A percentile compares a stretch with the other conserved stretches of the same genome.
Conservation (phyloP, 1,139 yeast genomes). For the Saccharomyces hybrid region DNA sequence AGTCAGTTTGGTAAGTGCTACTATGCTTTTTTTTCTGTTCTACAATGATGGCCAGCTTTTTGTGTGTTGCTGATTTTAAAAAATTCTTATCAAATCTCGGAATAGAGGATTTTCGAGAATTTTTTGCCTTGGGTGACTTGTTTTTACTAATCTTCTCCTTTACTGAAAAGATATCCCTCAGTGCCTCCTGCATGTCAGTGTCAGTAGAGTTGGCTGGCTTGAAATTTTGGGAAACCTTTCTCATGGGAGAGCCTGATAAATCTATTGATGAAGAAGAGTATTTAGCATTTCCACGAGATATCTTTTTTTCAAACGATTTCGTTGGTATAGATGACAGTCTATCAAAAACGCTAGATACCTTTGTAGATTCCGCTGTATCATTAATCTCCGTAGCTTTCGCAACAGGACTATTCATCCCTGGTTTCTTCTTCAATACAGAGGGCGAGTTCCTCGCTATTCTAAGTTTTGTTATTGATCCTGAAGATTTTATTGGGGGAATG, state of each 20-base stretch:
- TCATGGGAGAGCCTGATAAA: conserved; percentile 24
- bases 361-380: neutral
- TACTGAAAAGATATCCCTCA: conserved; percentile 21
- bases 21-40: neutral
- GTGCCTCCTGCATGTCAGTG: conserved; percentile 24
- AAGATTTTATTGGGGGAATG: conserved; percentile 3
- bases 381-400: neutral
- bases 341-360: conserved; percentile 24
- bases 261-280: conserved; percentile 21
- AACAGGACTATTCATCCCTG: neutral
- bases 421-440: neutral
- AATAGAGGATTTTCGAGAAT: conserved; percentile 14
- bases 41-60: neutral
- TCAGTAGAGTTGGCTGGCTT: conserved; percentile 9
- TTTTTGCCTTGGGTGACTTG: neutral
- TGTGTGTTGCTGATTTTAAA: neutral
- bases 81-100: conserved; percentile 12
- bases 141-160: neutral
- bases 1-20: neutral
- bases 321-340: conserved; percentile 27
- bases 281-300: conserved; percentile 5
- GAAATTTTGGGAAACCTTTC: neutral
- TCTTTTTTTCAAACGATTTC: conserved; percentile 29
- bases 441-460: neutral
- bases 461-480: conserved; percentile 4